A percentile compares a stretch with the other conserved stretches of the same genome.
phyloP scores from a whole-genome alignment of 495 filamentous ascomycete species.

The Massariosphaeria phaeospora region DNA sequence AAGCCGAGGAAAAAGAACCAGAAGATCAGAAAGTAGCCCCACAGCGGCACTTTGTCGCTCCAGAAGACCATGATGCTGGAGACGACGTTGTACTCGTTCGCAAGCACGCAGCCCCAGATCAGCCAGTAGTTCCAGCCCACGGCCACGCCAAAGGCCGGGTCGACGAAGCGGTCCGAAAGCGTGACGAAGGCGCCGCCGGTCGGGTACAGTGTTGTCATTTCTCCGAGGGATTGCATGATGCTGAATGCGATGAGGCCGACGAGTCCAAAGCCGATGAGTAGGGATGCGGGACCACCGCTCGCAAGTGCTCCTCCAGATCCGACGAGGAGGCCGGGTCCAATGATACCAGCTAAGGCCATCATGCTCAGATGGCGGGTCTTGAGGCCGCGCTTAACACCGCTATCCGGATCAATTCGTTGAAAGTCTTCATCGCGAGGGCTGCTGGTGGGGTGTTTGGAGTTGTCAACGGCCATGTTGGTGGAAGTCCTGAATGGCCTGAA shows the following conservation, averaged over 20 bases:
- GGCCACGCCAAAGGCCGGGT: slow-evolving; percentile 51
- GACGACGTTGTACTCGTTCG: slow-evolving; percentile 48
- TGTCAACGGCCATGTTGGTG: not conserved
- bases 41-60: slow-evolving; percentile 43
- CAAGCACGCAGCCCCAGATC: slow-evolving; percentile 41
- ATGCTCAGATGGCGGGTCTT: slow-evolving; percentile 33
- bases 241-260: slow-evolving; percentile 49
- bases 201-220: slow-evolving; percentile 63
- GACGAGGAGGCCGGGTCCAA: slow-evolving; percentile 36
- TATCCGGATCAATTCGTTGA: slow-evolving; percentile 15
- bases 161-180: slow-evolving; percentile 50
- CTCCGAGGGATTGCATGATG: slow-evolving; percentile 60
- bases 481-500: too few species aligned
- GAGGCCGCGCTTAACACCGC: slow-evolving; percentile 32
- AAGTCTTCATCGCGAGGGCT: slow-evolving; percentile 1
- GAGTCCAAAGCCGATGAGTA: slow-evolving; percentile 47
- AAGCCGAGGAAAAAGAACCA: slow-evolving; percentile 43
- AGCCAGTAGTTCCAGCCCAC: slow-evolving; percentile 50
- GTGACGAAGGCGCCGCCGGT: slow-evolving; percentile 55
- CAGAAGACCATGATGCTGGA: slow-evolving; percentile 57
- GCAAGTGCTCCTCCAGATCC: slow-evolving; percentile 31
- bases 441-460: not conserved
- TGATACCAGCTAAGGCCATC: slow-evolving; percentile 34
- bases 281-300: slow-evolving; percentile 26
- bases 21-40: slow-evolving; percentile 48